Evolutionary conservation across 2,329 filamentous ascomycete genomes (phyloP), one percentile per base, ranked within the genome.

Genomic region (Penicillium sp.): DNA sequence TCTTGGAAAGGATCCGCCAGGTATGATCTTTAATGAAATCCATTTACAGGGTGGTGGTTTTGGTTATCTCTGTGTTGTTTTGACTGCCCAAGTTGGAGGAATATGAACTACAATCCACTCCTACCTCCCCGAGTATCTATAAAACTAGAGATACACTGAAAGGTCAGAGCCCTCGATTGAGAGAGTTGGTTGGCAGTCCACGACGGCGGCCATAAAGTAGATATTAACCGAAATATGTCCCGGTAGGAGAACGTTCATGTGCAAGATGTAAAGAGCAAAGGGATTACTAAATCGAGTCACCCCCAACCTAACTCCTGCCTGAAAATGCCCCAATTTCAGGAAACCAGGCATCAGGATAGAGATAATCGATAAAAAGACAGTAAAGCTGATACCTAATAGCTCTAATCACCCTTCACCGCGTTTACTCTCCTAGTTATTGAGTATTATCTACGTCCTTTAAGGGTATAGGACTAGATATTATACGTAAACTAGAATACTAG

Each of bases 101-200:
- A 54, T 27, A 54, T 33, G 39, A 44, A 46, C 31, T 54, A 13
- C 41, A 33, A 53, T 27, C 50, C 40, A 54, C 36, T 31, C 37
- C 47, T 39, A n/a, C 50, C 33, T 13, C 37, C 33, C 44, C 22
- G 11, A 43, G n/a, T 35, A 49, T 49, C 46, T 49, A 49, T 49
- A 19, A 35, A n/a, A 35, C n/a, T 35, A 49, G 44, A 49, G 31
- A 27, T 49, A 33, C 31, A 49, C 11, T 33, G 46, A 35, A 35
- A 10, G n/a, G 33, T 35, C 46, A 10, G 4, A 49, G n/a, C 10
- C 4, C 31, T 35, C 9, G n/a, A n/a, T 35, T 49, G 18, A 35
- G 46, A 35, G 46, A 35, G 18, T 31, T 4, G n/a, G 27, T 49
- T 35, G n/a, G 31, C 9, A 14, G 46, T 35, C 46, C 46, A 49